phyloP scores from a whole-genome alignment of 1,139 yeast species.

The Kodamaea sp. region DNA sequence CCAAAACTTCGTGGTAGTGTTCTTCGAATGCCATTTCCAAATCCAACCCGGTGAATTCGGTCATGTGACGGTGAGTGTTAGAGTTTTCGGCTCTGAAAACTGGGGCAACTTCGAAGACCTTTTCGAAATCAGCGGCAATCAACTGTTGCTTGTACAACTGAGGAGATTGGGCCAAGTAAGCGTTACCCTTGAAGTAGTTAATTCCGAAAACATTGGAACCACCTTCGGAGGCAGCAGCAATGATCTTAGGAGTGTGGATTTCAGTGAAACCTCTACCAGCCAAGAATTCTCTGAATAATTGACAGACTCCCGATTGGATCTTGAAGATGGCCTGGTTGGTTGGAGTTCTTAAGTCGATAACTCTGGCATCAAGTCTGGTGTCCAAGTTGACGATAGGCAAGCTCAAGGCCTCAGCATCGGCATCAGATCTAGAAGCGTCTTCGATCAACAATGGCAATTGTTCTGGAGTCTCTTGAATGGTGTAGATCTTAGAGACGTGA shows the following conservation, averaged over 20 bases:
- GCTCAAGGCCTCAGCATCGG: slow-evolving; percentile 89
- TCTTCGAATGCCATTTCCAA: slow-evolving; percentile 98
- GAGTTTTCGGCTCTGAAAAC: slow-evolving; percentile 99
- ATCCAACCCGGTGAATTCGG: slow-evolving; percentile 97
- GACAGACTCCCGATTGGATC: slow-evolving; percentile 87
- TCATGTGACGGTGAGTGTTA: slow-evolving; percentile 98
- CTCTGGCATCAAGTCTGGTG: slow-evolving; percentile 92
- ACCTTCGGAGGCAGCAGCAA: slow-evolving; percentile 97
- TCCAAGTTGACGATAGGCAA: slow-evolving; percentile 94
- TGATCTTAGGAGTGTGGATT: slow-evolving; percentile 92
- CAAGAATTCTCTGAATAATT: slow-evolving; percentile 86
- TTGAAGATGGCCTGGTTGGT: slow-evolving; percentile 97
- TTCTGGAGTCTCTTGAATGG: slow-evolving; percentile 86
- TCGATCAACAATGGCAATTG: slow-evolving; percentile 92
- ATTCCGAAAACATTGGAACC: slow-evolving; percentile 96
- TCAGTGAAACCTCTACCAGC: slow-evolving; percentile 71
- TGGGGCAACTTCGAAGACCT: slow-evolving; percentile 94
- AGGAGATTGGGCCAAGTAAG: slow-evolving; percentile 96
- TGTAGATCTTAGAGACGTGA: slow-evolving; percentile 67
- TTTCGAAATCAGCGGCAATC: slow-evolving; percentile 96
- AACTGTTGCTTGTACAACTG: slow-evolving; percentile 97
- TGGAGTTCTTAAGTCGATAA: slow-evolving; percentile 92
- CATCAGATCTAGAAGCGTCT: slow-evolving; percentile 94
- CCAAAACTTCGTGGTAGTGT: slow-evolving; percentile 94
- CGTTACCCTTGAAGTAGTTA: slow-evolving; percentile 87